Base-by-base conservation (phyloP, 768 basidiomycete species). In the Gymnopilus dilepis region DNA sequence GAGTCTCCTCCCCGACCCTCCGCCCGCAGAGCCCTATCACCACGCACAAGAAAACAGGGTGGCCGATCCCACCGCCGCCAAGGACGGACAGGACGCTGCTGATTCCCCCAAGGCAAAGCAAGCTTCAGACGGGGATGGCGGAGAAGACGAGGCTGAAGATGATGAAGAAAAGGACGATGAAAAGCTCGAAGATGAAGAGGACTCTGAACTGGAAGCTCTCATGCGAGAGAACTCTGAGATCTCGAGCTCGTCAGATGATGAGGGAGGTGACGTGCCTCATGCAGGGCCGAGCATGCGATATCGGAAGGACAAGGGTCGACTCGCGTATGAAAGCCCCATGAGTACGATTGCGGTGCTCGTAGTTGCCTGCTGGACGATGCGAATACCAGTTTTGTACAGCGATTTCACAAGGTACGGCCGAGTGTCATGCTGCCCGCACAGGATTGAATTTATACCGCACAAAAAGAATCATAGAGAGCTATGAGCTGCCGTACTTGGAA, bases 401-500 rank as follows among this genome's bases (percentile, higher is more conserved):
- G 94, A 97, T 69, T 82, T 97, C 52, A 81, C 87, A 43, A 80
- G 78, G 95, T 91, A 68, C 63, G 88, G 28, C 13, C 13, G 30
- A 50, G 17, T 19, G 47, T 4, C 70, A 19, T 45, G 43, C 34
- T 15, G 50, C 19, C 9, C 43, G 40, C 22, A 28, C 34, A 24
- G 33, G 34, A 38, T 52, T 62, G 41, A 31, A 41, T 21, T 51
- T 34, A 58, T 17, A n/a, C n/a, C n/a, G 28, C 13, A 56, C 26
- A 26, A 53, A 59, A 59, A 96, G 94, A 55, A 72, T 88, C 58
- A 88, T 95, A 43, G 91, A 95, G 70, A 76, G 77, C 31, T 88
- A 91, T 69, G 79, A 86, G 34, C 79, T 97, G 40, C 94, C 94
- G 1, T 96, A 95, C 75, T 79, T 97, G 41, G 90, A 94, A 65